Conservation (phyloP, 192 early-diverging fungal species). For the Backusella liffmaniae region DNA sequence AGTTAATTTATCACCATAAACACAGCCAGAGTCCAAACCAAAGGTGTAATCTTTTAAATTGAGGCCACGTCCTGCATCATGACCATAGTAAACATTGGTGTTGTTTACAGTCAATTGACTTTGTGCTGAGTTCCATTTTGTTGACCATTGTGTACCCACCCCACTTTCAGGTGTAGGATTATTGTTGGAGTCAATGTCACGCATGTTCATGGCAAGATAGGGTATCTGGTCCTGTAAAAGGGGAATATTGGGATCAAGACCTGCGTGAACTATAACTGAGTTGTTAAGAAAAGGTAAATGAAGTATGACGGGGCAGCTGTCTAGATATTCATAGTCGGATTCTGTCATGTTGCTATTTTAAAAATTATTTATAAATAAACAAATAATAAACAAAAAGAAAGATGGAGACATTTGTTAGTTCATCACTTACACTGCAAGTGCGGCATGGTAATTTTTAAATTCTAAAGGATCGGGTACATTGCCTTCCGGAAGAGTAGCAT, state of each 20-base stretch:
- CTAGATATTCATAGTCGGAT: constrained; percentile 52
- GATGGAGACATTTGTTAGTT: background rate
- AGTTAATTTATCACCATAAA: constrained; percentile 62
- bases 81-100: constrained; percentile 64
- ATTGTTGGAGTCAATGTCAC: constrained; percentile 47
- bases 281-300: constrained; percentile 38
- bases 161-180: constrained; percentile 36
- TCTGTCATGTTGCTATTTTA: constrained; percentile 30
- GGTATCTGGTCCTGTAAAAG: constrained; percentile 52
- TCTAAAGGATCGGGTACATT: constrained; percentile 34
- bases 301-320: constrained; percentile 54
- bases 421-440: constrained; percentile 34
- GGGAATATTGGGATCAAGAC: constrained; percentile 51
- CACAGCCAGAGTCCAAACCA: constrained; percentile 72
- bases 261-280: constrained; percentile 68
- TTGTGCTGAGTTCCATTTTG: constrained; percentile 38
- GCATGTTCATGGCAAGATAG: constrained; percentile 60
- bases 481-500: constrained; percentile 25
- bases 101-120: constrained; percentile 18
- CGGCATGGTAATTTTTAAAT: constrained; percentile 29
- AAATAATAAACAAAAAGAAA: constrained; percentile 3
- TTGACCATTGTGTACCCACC: constrained; percentile 40
- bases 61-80: constrained; percentile 61
- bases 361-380: background rate
- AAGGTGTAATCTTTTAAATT: constrained; percentile 52